Percentiles rank a stretch among this genome's conserved stretches.
These are phyloP conservation scores for Cladorrhinum sp. DNA, from an alignment of 2,329 filamentous ascomycete genomes.

Conservation along the genomic window DNA sequence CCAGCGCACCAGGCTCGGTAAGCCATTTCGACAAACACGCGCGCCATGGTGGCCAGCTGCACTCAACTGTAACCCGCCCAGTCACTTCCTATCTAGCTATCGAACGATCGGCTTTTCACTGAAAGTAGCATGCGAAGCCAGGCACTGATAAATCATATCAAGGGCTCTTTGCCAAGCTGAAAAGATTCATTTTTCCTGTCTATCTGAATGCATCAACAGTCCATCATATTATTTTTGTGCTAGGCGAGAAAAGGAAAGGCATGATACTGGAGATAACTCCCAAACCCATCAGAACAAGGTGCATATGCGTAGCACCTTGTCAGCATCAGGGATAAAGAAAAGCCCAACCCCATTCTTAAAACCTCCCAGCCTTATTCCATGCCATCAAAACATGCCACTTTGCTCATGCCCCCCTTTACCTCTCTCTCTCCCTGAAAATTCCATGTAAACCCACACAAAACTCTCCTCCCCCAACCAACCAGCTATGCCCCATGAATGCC, in stretches of 20 bases:
- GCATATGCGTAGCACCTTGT: not conserved
- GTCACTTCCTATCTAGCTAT: too few relatives aligned
- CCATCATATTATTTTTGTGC: not conserved
- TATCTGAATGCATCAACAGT: slow-evolving; percentile 14
- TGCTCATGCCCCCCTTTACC: not conserved
- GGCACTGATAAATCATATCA: too few relatives aligned
- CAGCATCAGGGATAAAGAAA: not conserved
- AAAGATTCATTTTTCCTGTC: too few relatives aligned
- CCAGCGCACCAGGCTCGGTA: too few relatives aligned
- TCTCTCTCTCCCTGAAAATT: not conserved
- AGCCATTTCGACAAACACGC: too few relatives aligned
- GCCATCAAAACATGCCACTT: not conserved
- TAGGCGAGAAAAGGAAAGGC: too few relatives aligned
- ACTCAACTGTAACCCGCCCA: too few relatives aligned
- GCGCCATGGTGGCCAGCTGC: too few relatives aligned
- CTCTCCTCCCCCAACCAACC: not conserved
- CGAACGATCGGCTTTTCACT: too few relatives aligned
- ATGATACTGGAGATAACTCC: not conserved
- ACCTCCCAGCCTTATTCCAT: not conserved
- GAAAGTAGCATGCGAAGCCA: too few relatives aligned
- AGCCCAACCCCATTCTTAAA: not conserved
- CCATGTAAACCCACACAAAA: too few relatives aligned
- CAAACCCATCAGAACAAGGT: not conserved
- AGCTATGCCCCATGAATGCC: slow-evolving; percentile 6
- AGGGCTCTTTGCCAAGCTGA: too few relatives aligned